A percentile compares a stretch with the other conserved stretches of the same genome.
Evolutionary conservation across 2,329 filamentous ascomycete genomes (phyloP).

Genomic region (Pseudocercospora fijiensis): DNA sequence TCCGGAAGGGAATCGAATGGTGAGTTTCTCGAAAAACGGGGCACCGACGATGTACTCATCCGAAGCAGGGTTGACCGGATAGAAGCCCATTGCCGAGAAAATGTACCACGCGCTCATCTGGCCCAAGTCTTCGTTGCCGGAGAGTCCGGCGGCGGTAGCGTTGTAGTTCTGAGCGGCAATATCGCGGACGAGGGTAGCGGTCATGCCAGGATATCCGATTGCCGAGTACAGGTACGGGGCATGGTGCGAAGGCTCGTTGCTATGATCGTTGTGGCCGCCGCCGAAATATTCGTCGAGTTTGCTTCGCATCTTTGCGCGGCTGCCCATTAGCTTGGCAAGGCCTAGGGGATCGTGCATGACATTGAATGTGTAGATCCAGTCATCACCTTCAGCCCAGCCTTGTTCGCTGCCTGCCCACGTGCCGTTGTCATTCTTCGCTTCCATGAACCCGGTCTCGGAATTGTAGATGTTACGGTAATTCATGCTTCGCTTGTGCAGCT

Average conservation of each 20-base stretch:
- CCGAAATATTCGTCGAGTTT: slow-evolving; percentile 50
- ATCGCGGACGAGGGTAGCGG: slow-evolving; percentile 43
- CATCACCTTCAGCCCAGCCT: slow-evolving; percentile 53
- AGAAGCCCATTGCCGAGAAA: slow-evolving; percentile 51
- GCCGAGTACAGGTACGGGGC: slow-evolving; percentile 50
- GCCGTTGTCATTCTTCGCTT: slow-evolving; percentile 50
- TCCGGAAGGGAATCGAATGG: slow-evolving; percentile 41
- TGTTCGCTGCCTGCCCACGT: slow-evolving; percentile 47
- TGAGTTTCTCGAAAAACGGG: slow-evolving; percentile 50
- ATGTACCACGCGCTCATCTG: slow-evolving; percentile 55
- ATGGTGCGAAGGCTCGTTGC: slow-evolving; percentile 52
- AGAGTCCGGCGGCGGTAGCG: slow-evolving; percentile 47
- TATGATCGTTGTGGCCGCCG: slow-evolving; percentile 50
- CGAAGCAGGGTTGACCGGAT: slow-evolving; percentile 48
- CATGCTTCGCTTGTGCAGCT: slow-evolving; percentile 41
- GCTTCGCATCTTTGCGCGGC: slow-evolving; percentile 41
- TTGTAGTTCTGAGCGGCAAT: slow-evolving; percentile 48
- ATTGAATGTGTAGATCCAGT: slow-evolving; percentile 54
- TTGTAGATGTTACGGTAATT: slow-evolving; percentile 50
- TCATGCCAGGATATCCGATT: slow-evolving; percentile 43
- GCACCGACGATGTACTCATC: slow-evolving; percentile 50
- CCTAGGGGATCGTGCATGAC: slow-evolving; percentile 50
- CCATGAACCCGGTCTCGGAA: slow-evolving; percentile 48
- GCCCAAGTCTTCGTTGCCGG: slow-evolving; percentile 52
- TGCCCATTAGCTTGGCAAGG: slow-evolving; percentile 44